phyloP scores from a whole-genome alignment of 352 stramenopile species.

The Globisporangium nagaii region DNA sequence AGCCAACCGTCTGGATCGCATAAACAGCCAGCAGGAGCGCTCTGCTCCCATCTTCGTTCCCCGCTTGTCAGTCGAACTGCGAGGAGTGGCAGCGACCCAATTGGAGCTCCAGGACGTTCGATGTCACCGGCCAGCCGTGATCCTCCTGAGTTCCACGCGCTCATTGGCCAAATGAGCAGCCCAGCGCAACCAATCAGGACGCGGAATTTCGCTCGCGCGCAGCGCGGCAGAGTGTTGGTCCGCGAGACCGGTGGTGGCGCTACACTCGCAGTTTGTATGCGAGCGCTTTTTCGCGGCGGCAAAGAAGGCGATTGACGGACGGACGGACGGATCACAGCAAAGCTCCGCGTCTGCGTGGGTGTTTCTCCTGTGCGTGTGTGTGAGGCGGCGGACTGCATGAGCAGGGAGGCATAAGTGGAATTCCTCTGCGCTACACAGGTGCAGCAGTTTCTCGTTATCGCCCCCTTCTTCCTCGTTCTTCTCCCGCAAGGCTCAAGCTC shows the following conservation, averaged over 20 bases:
- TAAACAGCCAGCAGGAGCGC: slow-evolving; percentile 1
- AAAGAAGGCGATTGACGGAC: background rate
- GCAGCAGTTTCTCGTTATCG: background rate
- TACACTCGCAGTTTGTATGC: slow-evolving; percentile 6
- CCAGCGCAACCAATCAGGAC: background rate
- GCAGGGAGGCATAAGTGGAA: slow-evolving; percentile 12
- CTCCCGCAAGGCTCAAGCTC: background rate
- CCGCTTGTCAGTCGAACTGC: background rate
- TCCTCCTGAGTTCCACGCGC: background rate
- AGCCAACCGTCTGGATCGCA: background rate
- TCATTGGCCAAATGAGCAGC: background rate
- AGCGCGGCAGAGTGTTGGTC: slow-evolving; percentile 1
- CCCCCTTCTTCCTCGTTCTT: background rate
- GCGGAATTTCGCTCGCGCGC: background rate
- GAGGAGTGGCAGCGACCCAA: background rate
- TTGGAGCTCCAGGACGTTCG: background rate
- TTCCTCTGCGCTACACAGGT: slow-evolving; percentile 11
- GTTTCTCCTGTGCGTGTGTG: background rate
- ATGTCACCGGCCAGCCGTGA: slow-evolving; percentile 1
- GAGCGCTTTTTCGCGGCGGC: background rate
- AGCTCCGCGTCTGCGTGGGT: background rate
- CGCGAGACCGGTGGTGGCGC: slow-evolving; percentile 9
- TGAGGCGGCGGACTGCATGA: background rate
- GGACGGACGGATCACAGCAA: background rate
- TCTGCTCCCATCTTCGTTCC: slow-evolving; percentile 2